A percentile compares a stretch with the other conserved stretches of the same genome.
phyloP scores from a whole-genome alignment of 164 flowering plant genomes.

The Umbilicus rupestris region DNA sequence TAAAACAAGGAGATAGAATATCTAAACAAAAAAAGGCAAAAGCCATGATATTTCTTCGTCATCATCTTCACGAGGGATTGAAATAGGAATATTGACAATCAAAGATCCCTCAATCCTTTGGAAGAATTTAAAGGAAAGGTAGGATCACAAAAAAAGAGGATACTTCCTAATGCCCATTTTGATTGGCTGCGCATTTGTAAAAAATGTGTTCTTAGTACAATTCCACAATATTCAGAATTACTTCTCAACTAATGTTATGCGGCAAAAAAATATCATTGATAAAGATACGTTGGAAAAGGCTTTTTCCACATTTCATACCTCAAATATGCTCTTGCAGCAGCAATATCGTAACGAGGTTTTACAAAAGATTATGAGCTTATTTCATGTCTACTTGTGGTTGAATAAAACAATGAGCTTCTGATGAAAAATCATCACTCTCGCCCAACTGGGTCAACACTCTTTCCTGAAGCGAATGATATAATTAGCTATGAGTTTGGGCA shows the following conservation, averaged over 20 bases:
- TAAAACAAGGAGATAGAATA: neutral
- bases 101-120: neutral
- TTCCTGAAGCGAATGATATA: neutral
- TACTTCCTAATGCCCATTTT: conserved; percentile 8
- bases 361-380: neutral
- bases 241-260: neutral
- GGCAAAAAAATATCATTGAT: neutral
- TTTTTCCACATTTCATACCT: conserved; percentile 1
- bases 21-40: neutral
- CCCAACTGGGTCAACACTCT: neutral
- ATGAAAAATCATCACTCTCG: conserved; percentile 7
- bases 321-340: conserved; percentile 5
- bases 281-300: neutral
- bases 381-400: conserved; percentile 6
- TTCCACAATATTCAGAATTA: neutral
- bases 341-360: conserved; percentile 3
- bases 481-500: neutral
- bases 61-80: neutral
- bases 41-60: conserved; percentile 10
- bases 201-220: neutral
- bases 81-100: neutral
- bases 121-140: conserved; percentile 5
- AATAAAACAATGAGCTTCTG: conserved; percentile 9
- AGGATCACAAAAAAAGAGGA: neutral
- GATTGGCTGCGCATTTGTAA: neutral